Base-by-base conservation (phyloP, 805 yeast genomes). In the Ogataea paraovalis region DNA sequence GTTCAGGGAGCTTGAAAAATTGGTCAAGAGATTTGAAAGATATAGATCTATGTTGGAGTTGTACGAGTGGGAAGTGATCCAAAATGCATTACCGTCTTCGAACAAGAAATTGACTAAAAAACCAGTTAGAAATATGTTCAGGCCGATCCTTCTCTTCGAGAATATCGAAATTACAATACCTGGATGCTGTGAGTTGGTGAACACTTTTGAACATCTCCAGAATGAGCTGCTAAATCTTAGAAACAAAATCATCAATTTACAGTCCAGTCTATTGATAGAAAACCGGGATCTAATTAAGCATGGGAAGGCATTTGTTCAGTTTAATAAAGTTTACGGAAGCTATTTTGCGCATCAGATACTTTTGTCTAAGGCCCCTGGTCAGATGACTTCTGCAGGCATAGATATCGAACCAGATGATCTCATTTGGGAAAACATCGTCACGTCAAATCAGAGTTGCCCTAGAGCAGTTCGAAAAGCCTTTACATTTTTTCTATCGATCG, bases 391-490 rank as follows among this genome's bases (percentile, higher is more conserved):
- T 38, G 71, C 74, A 2, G 48, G 78, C 30, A 61, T 77, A 23
- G 83, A 80, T 16, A 74, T 84, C 2, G 75, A 83, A 56, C 85
- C 91, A 2, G 62, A 72, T 8, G 95, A 87, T 57, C 70, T 90
- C 1, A 65, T 83, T 1, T 90, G 97, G 97, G 57, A 66, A 0
- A 87, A 87, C 33, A 5, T 61, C 53, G 53, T 87, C 5, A 58
- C 67, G 3, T 55, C 69, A 13, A 65, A 63, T 23, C 72, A 68
- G 47, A 68, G 72, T 19, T 53, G 68, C 51, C 55, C 70, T 2
- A 62, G 61, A 10, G 65, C 67, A 16, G 20, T 72, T 0, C 73
- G 80, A 57, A 65, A 68, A 14, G 59, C 71, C 2, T 34, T 72
- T 4, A 82, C 85, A 0, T 74, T 73, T 23, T 41, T 74, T 3